Conservation (phyloP, 257 asterid species). For the Galeopsis tetrahit region DNA sequence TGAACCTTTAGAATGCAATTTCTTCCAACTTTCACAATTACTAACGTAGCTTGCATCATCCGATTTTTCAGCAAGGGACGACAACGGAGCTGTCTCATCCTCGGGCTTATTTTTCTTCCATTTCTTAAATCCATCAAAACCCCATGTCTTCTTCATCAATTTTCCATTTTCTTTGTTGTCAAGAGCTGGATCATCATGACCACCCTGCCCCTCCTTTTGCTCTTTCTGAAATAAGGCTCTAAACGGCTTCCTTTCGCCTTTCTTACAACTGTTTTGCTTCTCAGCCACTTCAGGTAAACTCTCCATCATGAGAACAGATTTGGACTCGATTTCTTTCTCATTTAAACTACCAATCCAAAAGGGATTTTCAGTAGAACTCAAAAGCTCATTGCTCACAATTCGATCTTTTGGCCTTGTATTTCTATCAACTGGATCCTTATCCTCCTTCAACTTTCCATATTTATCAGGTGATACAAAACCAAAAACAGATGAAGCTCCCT, state of each 20-base stretch:
- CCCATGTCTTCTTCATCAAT: slow-evolving; percentile 62
- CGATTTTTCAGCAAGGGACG: slow-evolving; percentile 68
- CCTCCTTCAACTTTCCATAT: slow-evolving; percentile 47
- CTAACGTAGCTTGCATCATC: slow-evolving; percentile 39
- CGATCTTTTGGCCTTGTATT: slow-evolving; percentile 29
- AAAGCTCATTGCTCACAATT: slow-evolving; percentile 37
- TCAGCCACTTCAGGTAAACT: slow-evolving; percentile 43
- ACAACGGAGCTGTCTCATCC: slow-evolving; percentile 73
- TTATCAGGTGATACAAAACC: slow-evolving; percentile 55
- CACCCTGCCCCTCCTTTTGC: slow-evolving; percentile 37
- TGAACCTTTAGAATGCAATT: slow-evolving; percentile 53
- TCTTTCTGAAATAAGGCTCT: slow-evolving; percentile 44
- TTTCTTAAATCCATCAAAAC: slow-evolving; percentile 80
- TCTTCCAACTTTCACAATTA: slow-evolving; percentile 47
- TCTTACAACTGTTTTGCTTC: slow-evolving; percentile 42
- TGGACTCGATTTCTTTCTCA: slow-evolving; percentile 42
- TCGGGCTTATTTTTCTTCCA: slow-evolving; percentile 71
- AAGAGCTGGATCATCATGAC: slow-evolving; percentile 29
- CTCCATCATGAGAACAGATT: slow-evolving; percentile 45
- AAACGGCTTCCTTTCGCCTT: slow-evolving; percentile 57
- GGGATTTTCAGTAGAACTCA: slow-evolving; percentile 68
- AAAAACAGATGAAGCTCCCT: slow-evolving; percentile 61
- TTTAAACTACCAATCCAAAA: slow-evolving; percentile 41
- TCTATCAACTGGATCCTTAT: slow-evolving; percentile 23
- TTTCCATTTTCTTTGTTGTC: slow-evolving; percentile 48